These are phyloP conservation scores for Ceriops zippeliana DNA, from an alignment of 345 rosid genomes.

Conservation along the genomic window DNA sequence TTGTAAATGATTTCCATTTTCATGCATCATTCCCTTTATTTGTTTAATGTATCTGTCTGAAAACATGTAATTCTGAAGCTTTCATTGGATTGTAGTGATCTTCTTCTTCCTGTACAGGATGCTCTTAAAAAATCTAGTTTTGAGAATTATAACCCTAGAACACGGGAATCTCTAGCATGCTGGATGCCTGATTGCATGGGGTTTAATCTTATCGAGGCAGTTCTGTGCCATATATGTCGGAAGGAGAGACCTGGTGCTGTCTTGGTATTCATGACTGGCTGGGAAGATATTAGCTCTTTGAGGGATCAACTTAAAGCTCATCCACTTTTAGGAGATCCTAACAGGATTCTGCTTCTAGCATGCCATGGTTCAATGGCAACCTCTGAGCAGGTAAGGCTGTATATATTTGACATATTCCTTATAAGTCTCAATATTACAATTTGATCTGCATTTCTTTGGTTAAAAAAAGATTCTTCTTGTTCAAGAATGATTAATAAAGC, in stretches of 20 bases:
- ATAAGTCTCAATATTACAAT: not conserved
- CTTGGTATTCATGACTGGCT: slow-evolving; percentile 95
- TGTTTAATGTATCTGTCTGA: not conserved
- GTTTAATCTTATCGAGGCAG: slow-evolving; percentile 93
- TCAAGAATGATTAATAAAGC: no score
- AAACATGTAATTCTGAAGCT: slow-evolving; percentile 5
- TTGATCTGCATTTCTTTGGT: no score
- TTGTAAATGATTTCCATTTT: no score
- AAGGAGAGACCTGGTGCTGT: slow-evolving; percentile 94
- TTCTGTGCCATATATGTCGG: slow-evolving; percentile 90
- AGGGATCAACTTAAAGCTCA: slow-evolving; percentile 94
- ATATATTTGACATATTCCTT: not conserved
- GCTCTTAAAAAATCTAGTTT: slow-evolving; percentile 82
- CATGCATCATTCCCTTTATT: not conserved
- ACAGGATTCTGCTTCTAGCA: slow-evolving; percentile 76
- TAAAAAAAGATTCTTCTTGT: no score
- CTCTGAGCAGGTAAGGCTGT: slow-evolving; percentile 68
- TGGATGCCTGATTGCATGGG: slow-evolving; percentile 97
- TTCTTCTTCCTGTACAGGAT: slow-evolving; percentile 52
- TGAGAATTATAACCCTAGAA: slow-evolving; percentile 75
- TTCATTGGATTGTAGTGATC: not conserved
- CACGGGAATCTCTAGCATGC: slow-evolving; percentile 79
- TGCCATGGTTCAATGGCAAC: slow-evolving; percentile 99
- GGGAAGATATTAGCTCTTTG: slow-evolving; percentile 94
- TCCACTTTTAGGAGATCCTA: slow-evolving; percentile 97